Conservation (phyloP, 345 rosid species). For the Acer saccharum region DNA sequence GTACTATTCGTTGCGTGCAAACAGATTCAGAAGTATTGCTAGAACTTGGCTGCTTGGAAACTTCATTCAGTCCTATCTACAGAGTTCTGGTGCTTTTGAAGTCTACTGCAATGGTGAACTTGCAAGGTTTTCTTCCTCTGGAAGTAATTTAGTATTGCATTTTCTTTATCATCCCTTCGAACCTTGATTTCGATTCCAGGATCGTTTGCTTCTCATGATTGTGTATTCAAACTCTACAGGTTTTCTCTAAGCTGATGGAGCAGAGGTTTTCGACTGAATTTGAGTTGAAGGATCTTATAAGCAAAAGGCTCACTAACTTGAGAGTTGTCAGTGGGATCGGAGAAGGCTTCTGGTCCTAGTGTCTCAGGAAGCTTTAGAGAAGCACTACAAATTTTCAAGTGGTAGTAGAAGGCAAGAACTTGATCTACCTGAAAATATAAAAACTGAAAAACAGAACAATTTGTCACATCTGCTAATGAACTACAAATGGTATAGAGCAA, state of each 20-base stretch:
- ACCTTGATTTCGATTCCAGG: too few species aligned
- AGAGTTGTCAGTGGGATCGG: background rate
- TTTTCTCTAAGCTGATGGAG: slow-evolving; percentile 35
- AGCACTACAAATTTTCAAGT: background rate
- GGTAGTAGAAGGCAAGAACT: background rate
- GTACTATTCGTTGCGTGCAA: too few species aligned
- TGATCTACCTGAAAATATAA: background rate
- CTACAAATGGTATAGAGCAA: background rate
- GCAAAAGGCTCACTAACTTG: slow-evolving; percentile 4
- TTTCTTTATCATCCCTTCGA: too few species aligned
- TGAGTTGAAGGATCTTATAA: slow-evolving; percentile 22
- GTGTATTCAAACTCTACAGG: slow-evolving; percentile 7
- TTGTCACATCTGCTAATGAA: background rate
- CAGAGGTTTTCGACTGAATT: slow-evolving; percentile 11
- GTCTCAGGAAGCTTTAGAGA: background rate
- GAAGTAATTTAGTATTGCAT: background rate
- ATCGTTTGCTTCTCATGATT: background rate
- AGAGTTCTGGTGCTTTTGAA: too few species aligned
- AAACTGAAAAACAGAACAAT: background rate
- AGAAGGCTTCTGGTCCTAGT: slow-evolving; percentile 13
- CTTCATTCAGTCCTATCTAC: slow-evolving; percentile 25
- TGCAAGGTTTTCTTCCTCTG: slow-evolving; percentile 4
- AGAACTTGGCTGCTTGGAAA: slow-evolving; percentile 31
- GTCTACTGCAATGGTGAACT: slow-evolving; percentile 23
- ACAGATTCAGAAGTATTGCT: too few species aligned